Evolutionary conservation across 139 green algal genomes (phyloP).

Genomic region (Closterium sp.): DNA sequence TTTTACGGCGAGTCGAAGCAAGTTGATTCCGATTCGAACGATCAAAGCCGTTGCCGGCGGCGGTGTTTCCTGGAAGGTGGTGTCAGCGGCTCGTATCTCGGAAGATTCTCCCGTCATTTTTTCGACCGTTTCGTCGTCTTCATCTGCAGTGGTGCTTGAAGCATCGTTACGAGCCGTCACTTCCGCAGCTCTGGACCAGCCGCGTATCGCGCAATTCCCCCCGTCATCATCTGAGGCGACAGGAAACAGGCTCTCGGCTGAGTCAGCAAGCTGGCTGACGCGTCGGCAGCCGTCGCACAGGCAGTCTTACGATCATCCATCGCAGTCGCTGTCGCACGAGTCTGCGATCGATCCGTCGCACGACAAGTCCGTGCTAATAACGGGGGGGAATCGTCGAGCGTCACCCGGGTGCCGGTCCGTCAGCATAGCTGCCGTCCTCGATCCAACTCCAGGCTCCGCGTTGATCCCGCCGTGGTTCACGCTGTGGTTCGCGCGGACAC

Average conservation of each 20-base stretch:
- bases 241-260: neutral
- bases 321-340: neutral
- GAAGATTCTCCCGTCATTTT: neutral
- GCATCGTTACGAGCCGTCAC: neutral
- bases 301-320: too few relatives aligned
- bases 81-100: neutral
- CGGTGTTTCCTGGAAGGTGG: neutral
- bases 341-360: too few relatives aligned
- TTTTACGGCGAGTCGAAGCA: too few relatives aligned
- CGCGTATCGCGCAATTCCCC: neutral
- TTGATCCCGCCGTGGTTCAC: neutral
- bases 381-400: neutral
- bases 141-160: neutral
- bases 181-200: neutral
- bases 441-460: neutral
- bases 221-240: neutral
- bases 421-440: neutral
- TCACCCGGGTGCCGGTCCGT: neutral
- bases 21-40: too few relatives aligned
- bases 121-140: neutral
- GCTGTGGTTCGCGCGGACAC: neutral
- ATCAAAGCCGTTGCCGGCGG: too few relatives aligned
- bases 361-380: neutral
- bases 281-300: neutral
- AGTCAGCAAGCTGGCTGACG: neutral